Conservation (phyloP, 257 asterid species). For the Nicotiana otophora region DNA sequence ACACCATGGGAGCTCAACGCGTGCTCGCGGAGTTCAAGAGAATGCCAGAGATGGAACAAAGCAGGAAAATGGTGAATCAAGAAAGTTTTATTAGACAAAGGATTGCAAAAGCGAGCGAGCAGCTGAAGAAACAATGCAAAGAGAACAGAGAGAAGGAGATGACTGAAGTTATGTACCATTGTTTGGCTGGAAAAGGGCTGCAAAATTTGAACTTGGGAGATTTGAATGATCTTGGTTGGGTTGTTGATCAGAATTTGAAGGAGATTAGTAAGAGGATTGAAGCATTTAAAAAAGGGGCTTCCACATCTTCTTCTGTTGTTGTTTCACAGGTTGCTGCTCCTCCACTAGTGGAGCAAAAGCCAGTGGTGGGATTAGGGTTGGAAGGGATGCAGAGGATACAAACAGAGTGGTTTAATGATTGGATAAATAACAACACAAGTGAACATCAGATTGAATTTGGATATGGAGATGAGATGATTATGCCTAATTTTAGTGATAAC, state of each 20-base stretch:
- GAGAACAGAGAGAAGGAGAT: slow-evolving; percentile 73
- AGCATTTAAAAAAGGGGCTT: slow-evolving; percentile 27
- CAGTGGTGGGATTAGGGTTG: slow-evolving; percentile 8
- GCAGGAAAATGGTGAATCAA: slow-evolving; percentile 23
- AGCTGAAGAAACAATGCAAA: slow-evolving; percentile 54
- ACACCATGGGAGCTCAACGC: slow-evolving; percentile 43
- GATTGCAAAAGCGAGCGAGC: slow-evolving; percentile 57
- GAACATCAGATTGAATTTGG: too few relatives aligned
- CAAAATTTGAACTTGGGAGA: slow-evolving; percentile 42
- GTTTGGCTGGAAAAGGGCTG: slow-evolving; percentile 50
- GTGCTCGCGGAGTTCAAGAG: slow-evolving; percentile 65
- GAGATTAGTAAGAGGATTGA: slow-evolving; percentile 61
- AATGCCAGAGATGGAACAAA: slow-evolving; percentile 91
- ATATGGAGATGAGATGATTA: too few relatives aligned
- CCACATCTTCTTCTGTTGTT: not conserved
- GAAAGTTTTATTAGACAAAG: slow-evolving; percentile 56
- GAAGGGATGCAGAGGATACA: slow-evolving; percentile 32
- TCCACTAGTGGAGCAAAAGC: slow-evolving; percentile 7
- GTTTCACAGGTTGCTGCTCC: not conserved
- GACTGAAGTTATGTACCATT: slow-evolving; percentile 59
- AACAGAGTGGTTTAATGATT: slow-evolving; percentile 27
- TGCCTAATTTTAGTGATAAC: too few relatives aligned
- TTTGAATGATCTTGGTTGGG: slow-evolving; percentile 57
- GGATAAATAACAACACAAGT: too few relatives aligned
- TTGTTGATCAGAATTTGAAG: slow-evolving; percentile 55